Evolutionary conservation across 345 rosid species (phyloP).

Genomic region (Erucastrum elatum): DNA sequence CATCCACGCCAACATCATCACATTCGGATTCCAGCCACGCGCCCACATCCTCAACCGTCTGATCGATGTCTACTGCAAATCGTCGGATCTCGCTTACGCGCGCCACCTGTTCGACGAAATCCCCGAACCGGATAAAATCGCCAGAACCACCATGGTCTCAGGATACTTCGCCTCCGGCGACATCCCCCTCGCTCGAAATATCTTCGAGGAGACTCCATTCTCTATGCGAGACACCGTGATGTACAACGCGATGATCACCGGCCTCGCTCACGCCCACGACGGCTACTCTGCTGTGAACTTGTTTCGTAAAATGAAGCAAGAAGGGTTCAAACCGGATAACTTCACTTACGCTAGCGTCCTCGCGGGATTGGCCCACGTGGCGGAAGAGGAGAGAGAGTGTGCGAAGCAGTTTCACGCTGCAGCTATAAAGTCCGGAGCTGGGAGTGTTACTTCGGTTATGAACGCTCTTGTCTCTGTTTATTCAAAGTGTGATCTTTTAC

Average conservation of each 20-base stretch:
- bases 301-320: conserved; percentile 30
- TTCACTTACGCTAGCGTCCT: conserved; percentile 42
- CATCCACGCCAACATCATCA: conserved; percentile 36
- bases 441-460: conserved; percentile 32
- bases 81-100: conserved; percentile 33
- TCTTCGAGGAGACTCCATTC: conserved; percentile 36
- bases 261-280: conserved; percentile 29
- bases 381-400: conserved; percentile 37
- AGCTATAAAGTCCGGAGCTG: conserved; percentile 37
- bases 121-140: conserved; percentile 37
- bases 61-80: conserved; percentile 42
- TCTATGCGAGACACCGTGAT: conserved; percentile 39
- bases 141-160: conserved; percentile 45
- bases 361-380: conserved; percentile 25
- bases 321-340: conserved; percentile 40
- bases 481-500: conserved; percentile 28
- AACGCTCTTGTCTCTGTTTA: conserved; percentile 41
- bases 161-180: conserved; percentile 35
- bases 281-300: conserved; percentile 33
- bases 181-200: background rate
- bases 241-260: conserved; percentile 46
- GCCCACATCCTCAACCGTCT: conserved; percentile 39
- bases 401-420: conserved; percentile 36
- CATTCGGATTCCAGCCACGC: conserved; percentile 40
- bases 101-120: conserved; percentile 39